Conservation (phyloP, 2,329 filamentous ascomycete species). For the Aaosphaeria pasadenensis region DNA sequence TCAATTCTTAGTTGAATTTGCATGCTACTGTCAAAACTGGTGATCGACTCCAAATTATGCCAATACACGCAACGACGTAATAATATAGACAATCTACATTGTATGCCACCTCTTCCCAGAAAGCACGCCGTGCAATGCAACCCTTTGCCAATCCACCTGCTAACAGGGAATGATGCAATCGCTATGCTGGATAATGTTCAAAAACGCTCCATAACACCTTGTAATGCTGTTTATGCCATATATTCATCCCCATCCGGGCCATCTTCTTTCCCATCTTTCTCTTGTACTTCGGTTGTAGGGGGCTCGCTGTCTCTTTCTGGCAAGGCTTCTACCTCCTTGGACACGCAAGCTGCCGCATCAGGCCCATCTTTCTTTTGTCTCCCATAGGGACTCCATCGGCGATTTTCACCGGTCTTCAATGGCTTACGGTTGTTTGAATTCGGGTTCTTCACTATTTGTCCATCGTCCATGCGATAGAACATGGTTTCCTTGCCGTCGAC, state of each 20-base stretch:
- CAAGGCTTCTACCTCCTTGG: slow-evolving; percentile 13
- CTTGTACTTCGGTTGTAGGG: neutral
- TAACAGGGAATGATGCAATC: too few species aligned
- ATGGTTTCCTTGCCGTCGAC: slow-evolving; percentile 33
- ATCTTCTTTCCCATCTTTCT: neutral
- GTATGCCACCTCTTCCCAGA: too few species aligned
- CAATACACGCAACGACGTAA: too few species aligned
- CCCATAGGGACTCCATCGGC: slow-evolving; percentile 33
- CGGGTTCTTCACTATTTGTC: slow-evolving; percentile 36
- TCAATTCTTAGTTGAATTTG: too few species aligned
- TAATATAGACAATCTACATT: too few species aligned
- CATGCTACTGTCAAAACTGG: too few species aligned
- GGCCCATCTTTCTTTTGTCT: slow-evolving; percentile 23
- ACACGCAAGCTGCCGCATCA: slow-evolving; percentile 18
- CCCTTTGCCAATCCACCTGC: too few species aligned
- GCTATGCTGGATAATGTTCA: too few species aligned
- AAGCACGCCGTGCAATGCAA: too few species aligned
- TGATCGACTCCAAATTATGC: too few species aligned
- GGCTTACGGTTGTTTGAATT: slow-evolving; percentile 31
- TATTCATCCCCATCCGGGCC: neutral
- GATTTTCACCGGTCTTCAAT: slow-evolving; percentile 17
- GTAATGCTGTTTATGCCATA: neutral
- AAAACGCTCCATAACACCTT: too few species aligned
- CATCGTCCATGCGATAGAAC: slow-evolving; percentile 37
- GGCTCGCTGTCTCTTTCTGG: slow-evolving; percentile 4